Evolutionary conservation across 768 basidiomycete genomes (phyloP).

Genomic region (Dendrothele bispora): DNA sequence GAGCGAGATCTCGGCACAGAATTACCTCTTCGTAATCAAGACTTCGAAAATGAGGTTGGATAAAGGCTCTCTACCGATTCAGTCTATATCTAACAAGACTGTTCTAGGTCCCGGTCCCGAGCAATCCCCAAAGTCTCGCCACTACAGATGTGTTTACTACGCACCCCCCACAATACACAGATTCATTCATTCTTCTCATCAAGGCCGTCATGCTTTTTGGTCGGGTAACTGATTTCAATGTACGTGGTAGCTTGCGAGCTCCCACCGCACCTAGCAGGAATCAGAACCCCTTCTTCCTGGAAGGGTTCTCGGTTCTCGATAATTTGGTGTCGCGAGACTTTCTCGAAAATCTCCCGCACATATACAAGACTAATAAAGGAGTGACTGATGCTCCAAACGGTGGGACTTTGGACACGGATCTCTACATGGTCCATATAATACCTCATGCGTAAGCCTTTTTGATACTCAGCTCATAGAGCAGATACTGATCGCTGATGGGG

Average conservation of each 20-base stretch:
- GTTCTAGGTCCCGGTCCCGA: constrained; percentile 55
- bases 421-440: constrained; percentile 85
- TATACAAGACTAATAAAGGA: constrained; percentile 63
- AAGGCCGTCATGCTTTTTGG: constrained; percentile 87
- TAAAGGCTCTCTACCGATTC: neutral
- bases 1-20: constrained; percentile 86
- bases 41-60: constrained; percentile 75
- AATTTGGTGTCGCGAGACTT: constrained; percentile 67
- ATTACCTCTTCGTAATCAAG: constrained; percentile 69
- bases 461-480: constrained; percentile 7
- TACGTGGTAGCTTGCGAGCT: constrained; percentile 68
- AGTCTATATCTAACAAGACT: constrained; percentile 13
- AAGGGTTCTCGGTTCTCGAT: constrained; percentile 72
- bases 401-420: constrained; percentile 71
- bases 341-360: constrained; percentile 66
- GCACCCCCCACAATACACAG: constrained; percentile 77
- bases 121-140: constrained; percentile 75
- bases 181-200: constrained; percentile 78
- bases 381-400: constrained; percentile 59
- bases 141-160: constrained; percentile 63
- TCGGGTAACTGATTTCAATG: constrained; percentile 81
- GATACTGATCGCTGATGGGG: constrained; percentile 11
- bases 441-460: constrained; percentile 73
- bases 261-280: constrained; percentile 67
- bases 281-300: constrained; percentile 68